Evolutionary conservation across 2,329 filamentous ascomycete species (phyloP).

Genomic region (Pezicula neosporulosa): DNA sequence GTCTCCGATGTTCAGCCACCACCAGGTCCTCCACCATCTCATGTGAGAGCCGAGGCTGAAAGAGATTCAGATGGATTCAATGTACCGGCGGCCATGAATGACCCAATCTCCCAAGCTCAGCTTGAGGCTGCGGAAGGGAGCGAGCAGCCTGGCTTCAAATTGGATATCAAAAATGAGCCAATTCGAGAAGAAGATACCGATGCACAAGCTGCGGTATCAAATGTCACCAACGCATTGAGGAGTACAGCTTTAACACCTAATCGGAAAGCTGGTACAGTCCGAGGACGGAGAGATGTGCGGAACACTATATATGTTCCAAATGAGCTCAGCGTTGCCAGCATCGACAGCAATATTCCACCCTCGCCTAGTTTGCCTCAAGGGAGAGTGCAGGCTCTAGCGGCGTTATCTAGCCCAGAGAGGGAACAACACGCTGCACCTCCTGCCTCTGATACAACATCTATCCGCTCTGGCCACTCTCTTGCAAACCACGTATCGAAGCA

Average conservation of each 20-base stretch:
- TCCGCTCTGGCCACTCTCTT: slow-evolving; percentile 82
- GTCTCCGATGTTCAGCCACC: slow-evolving; percentile 49
- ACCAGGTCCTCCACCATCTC: slow-evolving; percentile 41
- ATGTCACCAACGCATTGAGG: slow-evolving; percentile 70
- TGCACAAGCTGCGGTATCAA: slow-evolving; percentile 71
- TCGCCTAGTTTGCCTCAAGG: slow-evolving; percentile 28
- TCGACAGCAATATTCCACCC: slow-evolving; percentile 19
- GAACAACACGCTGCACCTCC: slow-evolving; percentile 42
- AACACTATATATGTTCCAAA: slow-evolving; percentile 76
- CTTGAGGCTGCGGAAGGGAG: slow-evolving; percentile 54
- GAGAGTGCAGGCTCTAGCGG: slow-evolving; percentile 47
- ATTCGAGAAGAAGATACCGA: slow-evolving; percentile 75
- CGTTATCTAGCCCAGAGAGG: slow-evolving; percentile 55
- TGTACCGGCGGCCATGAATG: slow-evolving; percentile 60
- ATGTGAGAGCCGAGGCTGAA: slow-evolving; percentile 31
- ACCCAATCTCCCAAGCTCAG: slow-evolving; percentile 70
- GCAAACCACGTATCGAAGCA: slow-evolving; percentile 72
- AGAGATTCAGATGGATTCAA: slow-evolving; percentile 76
- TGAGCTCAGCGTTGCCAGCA: slow-evolving; percentile 16
- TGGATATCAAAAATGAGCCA: slow-evolving; percentile 75
- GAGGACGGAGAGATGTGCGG: slow-evolving; percentile 85
- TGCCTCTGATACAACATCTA: slow-evolving; percentile 82
- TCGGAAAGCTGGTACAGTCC: slow-evolving; percentile 70
- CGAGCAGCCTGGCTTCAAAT: slow-evolving; percentile 68
- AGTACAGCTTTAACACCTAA: slow-evolving; percentile 58